Conservation (phyloP, 768 basidiomycete genomes). For the Dictyophora rubrovolvata region DNA sequence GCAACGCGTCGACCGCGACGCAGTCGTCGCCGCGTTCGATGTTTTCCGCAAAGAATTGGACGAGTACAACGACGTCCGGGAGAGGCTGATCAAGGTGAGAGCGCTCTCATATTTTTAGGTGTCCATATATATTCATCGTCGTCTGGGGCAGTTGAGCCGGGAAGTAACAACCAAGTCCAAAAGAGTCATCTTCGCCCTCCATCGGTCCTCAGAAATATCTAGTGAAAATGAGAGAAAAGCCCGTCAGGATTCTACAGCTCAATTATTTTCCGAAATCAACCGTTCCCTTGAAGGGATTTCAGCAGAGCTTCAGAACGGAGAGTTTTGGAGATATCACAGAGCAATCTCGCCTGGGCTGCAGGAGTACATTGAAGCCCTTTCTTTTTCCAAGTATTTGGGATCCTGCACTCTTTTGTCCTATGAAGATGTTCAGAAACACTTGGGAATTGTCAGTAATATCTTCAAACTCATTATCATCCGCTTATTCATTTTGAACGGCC, state of each 20-base stretch:
- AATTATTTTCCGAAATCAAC: constrained; percentile 52
- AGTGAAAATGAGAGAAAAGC: constrained; percentile 17
- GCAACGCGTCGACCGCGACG: not conserved
- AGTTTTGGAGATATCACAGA: constrained; percentile 70
- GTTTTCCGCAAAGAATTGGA: constrained; percentile 66
- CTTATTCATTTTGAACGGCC: no score
- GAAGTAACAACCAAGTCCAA: constrained; percentile 90
- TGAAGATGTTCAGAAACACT: constrained; percentile 50
- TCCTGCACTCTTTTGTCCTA: constrained; percentile 57
- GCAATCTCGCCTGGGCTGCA: constrained; percentile 76
- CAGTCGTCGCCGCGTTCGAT: constrained; percentile 33
- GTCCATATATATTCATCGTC: not conserved
- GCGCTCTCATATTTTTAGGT: not conserved
- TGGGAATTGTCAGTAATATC: constrained; percentile 50
- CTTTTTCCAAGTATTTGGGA: constrained; percentile 80
- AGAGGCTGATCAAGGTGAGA: constrained; percentile 79
- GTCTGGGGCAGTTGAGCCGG: constrained; percentile 49
- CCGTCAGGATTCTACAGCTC: constrained; percentile 12
- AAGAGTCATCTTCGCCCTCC: constrained; percentile 87
- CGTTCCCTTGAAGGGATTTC: constrained; percentile 50
- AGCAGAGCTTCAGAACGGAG: constrained; percentile 52
- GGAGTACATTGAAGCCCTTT: constrained; percentile 91
- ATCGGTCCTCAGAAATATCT: constrained; percentile 48
- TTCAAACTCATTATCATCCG: constrained; percentile 47
- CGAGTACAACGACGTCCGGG: constrained; percentile 76